Percentiles rank a stretch among this genome's conserved stretches.
These are phyloP conservation scores for Castanea mollissima DNA, from an alignment of 306 rosid species.

Conservation along the genomic window DNA sequence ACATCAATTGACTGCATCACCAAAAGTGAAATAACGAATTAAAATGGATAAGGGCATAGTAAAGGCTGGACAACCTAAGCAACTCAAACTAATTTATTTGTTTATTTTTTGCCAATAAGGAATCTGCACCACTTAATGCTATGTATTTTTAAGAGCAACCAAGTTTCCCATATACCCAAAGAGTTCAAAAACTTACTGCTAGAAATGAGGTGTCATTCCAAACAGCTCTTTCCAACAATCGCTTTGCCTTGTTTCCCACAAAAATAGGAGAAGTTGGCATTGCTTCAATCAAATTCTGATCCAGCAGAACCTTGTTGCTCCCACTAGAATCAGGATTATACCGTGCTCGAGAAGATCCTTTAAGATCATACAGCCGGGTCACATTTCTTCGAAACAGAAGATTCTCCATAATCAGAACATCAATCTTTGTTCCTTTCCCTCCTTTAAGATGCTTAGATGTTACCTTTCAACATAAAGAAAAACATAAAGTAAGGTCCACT, in stretches of 20 bases:
- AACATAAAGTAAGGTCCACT: not conserved
- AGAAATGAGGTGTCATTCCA: conserved; percentile 98
- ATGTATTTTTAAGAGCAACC: not conserved
- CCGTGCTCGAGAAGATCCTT: conserved; percentile 90
- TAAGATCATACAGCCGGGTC: conserved; percentile 85
- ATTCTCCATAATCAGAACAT: conserved; percentile 97
- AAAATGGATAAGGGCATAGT: conserved; percentile 3
- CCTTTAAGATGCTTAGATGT: conserved; percentile 81
- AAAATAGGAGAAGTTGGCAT: conserved; percentile 99
- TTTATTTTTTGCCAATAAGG: not conserved
- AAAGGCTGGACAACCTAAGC: not conserved
- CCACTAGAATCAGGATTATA: conserved; percentile 82
- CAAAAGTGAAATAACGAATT: conserved; percentile 4
- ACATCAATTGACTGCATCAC: conserved; percentile 80
- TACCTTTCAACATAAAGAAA: conserved; percentile 61
- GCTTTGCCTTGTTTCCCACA: conserved; percentile 88
- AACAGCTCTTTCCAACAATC: conserved; percentile 86
- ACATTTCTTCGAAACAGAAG: conserved; percentile 76
- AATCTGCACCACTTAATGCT: not conserved
- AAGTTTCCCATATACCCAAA: not conserved
- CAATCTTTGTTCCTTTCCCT: conserved; percentile 77
- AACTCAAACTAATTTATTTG: not conserved
- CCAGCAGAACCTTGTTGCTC: conserved; percentile 82
- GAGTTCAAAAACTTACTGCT: conserved; percentile 63
- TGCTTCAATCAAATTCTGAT: conserved; percentile 94